Conservation (phyloP, 345 rosid genomes). For the Aethionema arabicum region DNA sequence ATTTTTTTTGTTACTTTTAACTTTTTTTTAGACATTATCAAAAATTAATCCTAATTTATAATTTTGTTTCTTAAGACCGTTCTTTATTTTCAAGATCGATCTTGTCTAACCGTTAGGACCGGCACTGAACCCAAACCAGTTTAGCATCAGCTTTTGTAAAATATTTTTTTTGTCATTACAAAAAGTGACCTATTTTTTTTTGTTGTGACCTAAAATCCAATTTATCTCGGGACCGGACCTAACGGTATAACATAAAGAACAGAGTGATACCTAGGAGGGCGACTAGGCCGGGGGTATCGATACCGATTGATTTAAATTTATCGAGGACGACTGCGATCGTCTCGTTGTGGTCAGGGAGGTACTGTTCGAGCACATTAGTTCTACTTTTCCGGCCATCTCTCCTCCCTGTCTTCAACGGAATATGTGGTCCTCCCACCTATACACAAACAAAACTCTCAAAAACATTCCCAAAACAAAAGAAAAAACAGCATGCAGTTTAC, state of each 20-base stretch:
- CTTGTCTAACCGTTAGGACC: too few relatives aligned
- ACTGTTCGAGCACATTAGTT: constrained; percentile 69
- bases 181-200: too few relatives aligned
- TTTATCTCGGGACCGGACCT: too few relatives aligned
- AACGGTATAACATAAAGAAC: constrained; percentile 6
- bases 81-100: too few relatives aligned
- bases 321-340: constrained; percentile 82
- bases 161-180: too few relatives aligned
- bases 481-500: constrained; percentile 18
- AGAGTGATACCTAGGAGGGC: constrained; percentile 43
- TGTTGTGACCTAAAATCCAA: too few relatives aligned
- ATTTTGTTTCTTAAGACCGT: too few relatives aligned
- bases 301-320: constrained; percentile 71
- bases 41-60: too few relatives aligned
- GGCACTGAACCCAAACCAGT: too few relatives aligned
- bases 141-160: too few relatives aligned
- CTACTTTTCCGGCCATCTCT: constrained; percentile 90
- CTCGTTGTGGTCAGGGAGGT: constrained; percentile 94
- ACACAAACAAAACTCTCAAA: not conserved
- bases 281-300: constrained; percentile 80
- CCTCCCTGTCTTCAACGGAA: constrained; percentile 88
- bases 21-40: too few relatives aligned
- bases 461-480: not conserved
- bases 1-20: too few relatives aligned
- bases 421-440: constrained; percentile 91